Conservation (phyloP, 2,329 filamentous ascomycete species). For the Shiraia sp. region DNA sequence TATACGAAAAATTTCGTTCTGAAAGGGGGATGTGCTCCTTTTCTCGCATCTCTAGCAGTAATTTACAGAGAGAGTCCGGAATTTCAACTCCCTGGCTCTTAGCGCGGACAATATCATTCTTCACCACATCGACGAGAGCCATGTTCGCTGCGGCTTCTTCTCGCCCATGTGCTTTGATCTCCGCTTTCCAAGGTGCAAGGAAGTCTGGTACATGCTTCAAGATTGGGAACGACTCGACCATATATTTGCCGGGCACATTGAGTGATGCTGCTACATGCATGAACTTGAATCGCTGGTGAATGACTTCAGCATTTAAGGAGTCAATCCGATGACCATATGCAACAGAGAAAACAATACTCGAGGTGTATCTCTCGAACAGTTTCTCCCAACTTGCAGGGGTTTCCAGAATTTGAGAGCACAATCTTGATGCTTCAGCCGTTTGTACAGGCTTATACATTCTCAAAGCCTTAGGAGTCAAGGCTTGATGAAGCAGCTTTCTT, state of each 20-base stretch:
- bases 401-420: conserved; percentile 49
- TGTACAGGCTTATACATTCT: conserved; percentile 54
- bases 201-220: conserved; percentile 50
- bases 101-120: conserved; percentile 44
- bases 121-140: conserved; percentile 47
- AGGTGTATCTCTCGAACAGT: conserved; percentile 54
- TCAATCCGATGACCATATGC: conserved; percentile 58
- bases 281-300: conserved; percentile 52
- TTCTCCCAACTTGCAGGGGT: conserved; percentile 50
- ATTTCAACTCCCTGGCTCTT: conserved; percentile 38
- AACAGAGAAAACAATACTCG: conserved; percentile 55
- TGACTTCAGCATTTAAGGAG: conserved; percentile 52
- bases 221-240: conserved; percentile 53
- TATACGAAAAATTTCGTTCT: conserved; percentile 49
- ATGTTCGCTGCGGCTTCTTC: conserved; percentile 49
- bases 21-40: conserved; percentile 47
- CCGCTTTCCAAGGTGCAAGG: conserved; percentile 54
- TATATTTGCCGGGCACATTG: conserved; percentile 52
- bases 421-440: conserved; percentile 53
- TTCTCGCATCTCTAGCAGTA: conserved; percentile 48
- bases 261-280: conserved; percentile 55
- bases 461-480: conserved; percentile 51
- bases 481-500: conserved; percentile 43
- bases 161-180: conserved; percentile 46
- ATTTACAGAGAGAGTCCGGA: conserved; percentile 50